Conservation (phyloP, 2,329 filamentous ascomycete species). For the Pestalotiopsis sp. region DNA sequence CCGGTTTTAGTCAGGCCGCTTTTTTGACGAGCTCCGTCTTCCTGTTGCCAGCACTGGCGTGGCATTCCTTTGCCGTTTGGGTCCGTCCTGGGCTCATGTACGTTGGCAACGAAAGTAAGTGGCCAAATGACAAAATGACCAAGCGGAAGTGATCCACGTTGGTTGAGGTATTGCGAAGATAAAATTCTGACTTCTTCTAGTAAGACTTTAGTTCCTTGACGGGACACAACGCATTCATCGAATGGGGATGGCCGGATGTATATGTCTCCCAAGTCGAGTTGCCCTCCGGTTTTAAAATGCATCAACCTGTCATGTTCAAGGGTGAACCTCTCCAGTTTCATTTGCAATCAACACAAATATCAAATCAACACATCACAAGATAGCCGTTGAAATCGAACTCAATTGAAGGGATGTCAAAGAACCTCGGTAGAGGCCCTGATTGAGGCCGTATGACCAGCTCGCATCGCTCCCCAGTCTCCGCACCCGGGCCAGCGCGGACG, state of each 20-base stretch:
- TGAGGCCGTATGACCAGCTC: too few relatives aligned
- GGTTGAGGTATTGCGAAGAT: not conserved
- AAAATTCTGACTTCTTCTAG: not conserved
- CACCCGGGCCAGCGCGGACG: too few relatives aligned
- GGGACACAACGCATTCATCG: not conserved
- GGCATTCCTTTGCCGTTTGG: conserved; percentile 7
- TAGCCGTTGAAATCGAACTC: not conserved
- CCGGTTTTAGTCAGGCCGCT: conserved; percentile 15
- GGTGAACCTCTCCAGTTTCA: not conserved
- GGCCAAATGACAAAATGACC: not conserved
- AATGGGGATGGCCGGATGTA: not conserved
- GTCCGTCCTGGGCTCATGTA: not conserved
- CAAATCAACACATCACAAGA: not conserved
- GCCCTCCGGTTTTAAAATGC: not conserved
- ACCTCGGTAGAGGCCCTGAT: too few relatives aligned
- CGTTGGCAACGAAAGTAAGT: not conserved
- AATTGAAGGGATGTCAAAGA: too few relatives aligned
- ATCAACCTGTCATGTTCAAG: not conserved
- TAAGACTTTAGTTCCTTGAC: not conserved
- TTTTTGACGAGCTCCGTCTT: not conserved
- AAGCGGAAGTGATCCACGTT: not conserved
- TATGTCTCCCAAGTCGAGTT: too few relatives aligned
- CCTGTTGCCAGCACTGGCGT: conserved; percentile 3
- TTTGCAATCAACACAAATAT: not conserved
- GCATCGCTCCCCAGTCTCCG: too few relatives aligned